phyloP scores from a whole-genome alignment of 495 filamentous ascomycete genomes.

The Podospora conica region DNA sequence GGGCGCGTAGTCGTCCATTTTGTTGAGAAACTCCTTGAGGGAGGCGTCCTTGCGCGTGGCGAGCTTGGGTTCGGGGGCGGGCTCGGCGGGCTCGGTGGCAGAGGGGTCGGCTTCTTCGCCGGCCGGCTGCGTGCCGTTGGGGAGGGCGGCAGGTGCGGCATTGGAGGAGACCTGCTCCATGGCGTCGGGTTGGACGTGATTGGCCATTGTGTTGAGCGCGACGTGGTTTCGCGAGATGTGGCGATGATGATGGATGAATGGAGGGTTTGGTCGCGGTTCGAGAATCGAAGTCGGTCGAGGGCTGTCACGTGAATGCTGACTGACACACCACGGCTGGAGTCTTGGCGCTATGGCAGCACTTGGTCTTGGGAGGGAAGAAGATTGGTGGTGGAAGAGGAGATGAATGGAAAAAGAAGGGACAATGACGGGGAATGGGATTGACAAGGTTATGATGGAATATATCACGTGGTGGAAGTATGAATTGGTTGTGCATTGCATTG shows the following conservation, averaged over 20 bases:
- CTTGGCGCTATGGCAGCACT: background rate
- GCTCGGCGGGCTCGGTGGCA: background rate
- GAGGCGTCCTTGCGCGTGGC: slow-evolving; percentile 84
- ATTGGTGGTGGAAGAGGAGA: background rate
- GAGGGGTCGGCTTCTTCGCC: background rate
- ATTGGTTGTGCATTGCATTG: background rate
- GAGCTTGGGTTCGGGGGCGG: slow-evolving; percentile 34
- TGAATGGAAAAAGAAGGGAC: no score
- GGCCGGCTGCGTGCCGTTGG: slow-evolving; percentile 14
- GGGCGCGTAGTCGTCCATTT: slow-evolving; percentile 98
- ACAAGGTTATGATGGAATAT: background rate
- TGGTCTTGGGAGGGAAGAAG: background rate
- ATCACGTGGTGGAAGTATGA: background rate
- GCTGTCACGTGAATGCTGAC: background rate
- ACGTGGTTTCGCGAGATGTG: background rate
- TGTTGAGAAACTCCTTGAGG: slow-evolving; percentile 80
- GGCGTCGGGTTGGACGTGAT: slow-evolving; percentile 16
- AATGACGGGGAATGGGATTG: no score
- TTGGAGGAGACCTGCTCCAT: slow-evolving; percentile 10
- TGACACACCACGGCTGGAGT: no score
- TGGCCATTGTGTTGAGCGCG: slow-evolving; percentile 15
- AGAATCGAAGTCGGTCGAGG: background rate
- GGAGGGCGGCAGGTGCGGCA: background rate
- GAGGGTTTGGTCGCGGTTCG: background rate
- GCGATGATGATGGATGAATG: slow-evolving; percentile 2